Conservation (phyloP, 441 rosid species). For the Pelargonium cotyledonis region DNA sequence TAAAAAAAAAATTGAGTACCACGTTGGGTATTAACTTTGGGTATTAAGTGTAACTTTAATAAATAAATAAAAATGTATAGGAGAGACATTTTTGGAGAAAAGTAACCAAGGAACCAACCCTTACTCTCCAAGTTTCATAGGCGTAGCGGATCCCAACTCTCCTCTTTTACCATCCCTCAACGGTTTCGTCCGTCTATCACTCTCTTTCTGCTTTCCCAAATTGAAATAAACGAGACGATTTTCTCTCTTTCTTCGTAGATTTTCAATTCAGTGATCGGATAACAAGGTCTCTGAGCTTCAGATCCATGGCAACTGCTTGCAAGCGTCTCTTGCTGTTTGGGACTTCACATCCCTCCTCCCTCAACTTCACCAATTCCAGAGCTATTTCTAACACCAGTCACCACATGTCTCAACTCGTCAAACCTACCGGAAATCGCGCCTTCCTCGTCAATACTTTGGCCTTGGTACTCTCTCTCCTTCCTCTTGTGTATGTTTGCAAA, state of each 20-base stretch:
- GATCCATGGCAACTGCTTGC: slow-evolving; percentile 1
- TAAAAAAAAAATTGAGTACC: too few species aligned
- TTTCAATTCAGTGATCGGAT: background rate
- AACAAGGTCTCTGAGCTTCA: background rate
- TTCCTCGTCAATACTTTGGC: slow-evolving; percentile 92
- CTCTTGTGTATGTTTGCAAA: background rate
- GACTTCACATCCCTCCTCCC: background rate
- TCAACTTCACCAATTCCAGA: slow-evolving; percentile 24
- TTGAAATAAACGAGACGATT: background rate
- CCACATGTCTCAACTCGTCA: slow-evolving; percentile 51
- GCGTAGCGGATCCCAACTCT: too few species aligned
- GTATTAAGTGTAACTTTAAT: too few species aligned
- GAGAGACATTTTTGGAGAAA: too few species aligned
- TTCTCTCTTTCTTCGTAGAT: background rate
- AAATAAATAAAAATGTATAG: too few species aligned
- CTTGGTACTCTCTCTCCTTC: slow-evolving; percentile 36
- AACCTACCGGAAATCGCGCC: slow-evolving; percentile 61
- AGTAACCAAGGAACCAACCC: too few species aligned
- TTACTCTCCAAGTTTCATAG: too few species aligned
- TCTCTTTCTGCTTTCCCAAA: too few species aligned
- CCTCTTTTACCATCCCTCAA: too few species aligned
- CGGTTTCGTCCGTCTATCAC: too few species aligned
- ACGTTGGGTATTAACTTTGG: too few species aligned
- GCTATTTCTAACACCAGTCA: slow-evolving; percentile 28
- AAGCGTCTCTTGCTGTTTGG: background rate